A percentile compares a stretch with the other conserved stretches of the same genome.
Evolutionary conservation across 768 basidiomycete genomes (phyloP).

Genomic region (Cytidiella melzeri): DNA sequence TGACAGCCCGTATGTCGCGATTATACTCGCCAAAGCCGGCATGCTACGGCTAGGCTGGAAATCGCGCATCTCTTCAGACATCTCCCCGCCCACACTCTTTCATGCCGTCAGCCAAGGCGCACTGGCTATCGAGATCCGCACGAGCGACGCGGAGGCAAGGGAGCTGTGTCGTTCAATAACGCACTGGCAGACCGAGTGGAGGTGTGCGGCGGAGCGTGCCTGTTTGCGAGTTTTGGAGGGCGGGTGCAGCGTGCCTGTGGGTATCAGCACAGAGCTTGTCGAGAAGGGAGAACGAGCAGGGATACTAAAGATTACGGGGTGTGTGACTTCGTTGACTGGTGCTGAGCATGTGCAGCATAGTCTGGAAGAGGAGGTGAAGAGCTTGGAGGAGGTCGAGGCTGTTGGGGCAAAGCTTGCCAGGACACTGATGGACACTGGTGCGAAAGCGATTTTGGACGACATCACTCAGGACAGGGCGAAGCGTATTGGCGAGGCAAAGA

Average conservation of each 20-base stretch:
- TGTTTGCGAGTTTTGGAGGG: slow-evolving; percentile 89
- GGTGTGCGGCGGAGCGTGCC: slow-evolving; percentile 78
- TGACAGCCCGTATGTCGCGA: slow-evolving; percentile 72
- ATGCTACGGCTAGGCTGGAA: slow-evolving; percentile 74
- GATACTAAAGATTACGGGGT: slow-evolving; percentile 61
- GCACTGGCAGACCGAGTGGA: slow-evolving; percentile 74
- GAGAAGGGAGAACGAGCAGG: slow-evolving; percentile 21
- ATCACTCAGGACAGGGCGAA: slow-evolving; percentile 61
- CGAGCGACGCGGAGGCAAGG: slow-evolving; percentile 52
- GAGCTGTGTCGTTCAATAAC: slow-evolving; percentile 63
- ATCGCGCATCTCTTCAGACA: slow-evolving; percentile 67
- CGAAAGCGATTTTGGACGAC: slow-evolving; percentile 73
- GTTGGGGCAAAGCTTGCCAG: slow-evolving; percentile 64
- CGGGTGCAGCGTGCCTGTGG: slow-evolving; percentile 96
- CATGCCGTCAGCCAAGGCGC: slow-evolving; percentile 96
- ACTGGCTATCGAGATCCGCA: slow-evolving; percentile 78
- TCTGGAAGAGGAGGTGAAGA: slow-evolving; percentile 44
- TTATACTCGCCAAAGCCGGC: slow-evolving; percentile 93
- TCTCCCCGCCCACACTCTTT: slow-evolving; percentile 70
- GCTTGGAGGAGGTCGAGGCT: slow-evolving; percentile 54
- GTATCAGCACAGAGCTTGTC: slow-evolving; percentile 53
- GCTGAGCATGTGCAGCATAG: slow-evolving; percentile 62
- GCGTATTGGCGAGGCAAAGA: slow-evolving; percentile 19
- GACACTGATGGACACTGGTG: slow-evolving; percentile 63
- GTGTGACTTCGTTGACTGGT: slow-evolving; percentile 83